These are phyloP conservation scores for Neonectria neomacrospora DNA, from an alignment of 2,329 filamentous ascomycete genomes.

Conservation along the genomic window DNA sequence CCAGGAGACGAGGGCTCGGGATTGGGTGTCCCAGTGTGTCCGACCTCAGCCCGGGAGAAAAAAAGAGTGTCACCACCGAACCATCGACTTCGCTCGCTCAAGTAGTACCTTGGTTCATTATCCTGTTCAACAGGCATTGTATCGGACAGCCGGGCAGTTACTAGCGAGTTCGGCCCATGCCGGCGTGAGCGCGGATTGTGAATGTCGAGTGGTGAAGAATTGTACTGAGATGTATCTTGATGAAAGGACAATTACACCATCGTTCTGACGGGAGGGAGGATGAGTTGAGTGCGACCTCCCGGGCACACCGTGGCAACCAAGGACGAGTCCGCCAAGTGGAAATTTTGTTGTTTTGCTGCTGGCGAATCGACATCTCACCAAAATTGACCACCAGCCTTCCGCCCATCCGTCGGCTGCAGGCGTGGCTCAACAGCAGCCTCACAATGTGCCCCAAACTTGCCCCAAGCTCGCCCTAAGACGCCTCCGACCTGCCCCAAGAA, in stretches of 20 bases:
- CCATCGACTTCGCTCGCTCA: not conserved
- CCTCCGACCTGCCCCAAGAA: slow-evolving; percentile 25
- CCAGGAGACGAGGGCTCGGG: slow-evolving; percentile 10
- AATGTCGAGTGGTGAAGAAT: slow-evolving; percentile 19
- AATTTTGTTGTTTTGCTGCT: slow-evolving; percentile 32
- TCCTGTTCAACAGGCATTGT: slow-evolving; percentile 13
- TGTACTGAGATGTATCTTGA: slow-evolving; percentile 23
- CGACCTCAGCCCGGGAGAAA: slow-evolving; percentile 11
- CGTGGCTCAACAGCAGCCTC: slow-evolving; percentile 45
- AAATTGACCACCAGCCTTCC: slow-evolving; percentile 41
- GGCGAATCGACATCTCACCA: slow-evolving; percentile 41
- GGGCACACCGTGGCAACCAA: slow-evolving; percentile 36
- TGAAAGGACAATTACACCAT: slow-evolving; percentile 30
- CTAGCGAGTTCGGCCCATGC: slow-evolving; percentile 3
- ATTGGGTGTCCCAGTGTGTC: slow-evolving; percentile 10
- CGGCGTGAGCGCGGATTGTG: slow-evolving; percentile 10
- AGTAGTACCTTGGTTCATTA: not conserved
- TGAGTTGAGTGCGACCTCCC: slow-evolving; percentile 38
- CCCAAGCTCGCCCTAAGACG: slow-evolving; percentile 23
- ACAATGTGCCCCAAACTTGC: slow-evolving; percentile 24
- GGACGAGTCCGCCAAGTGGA: slow-evolving; percentile 27
- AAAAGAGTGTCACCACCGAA: slow-evolving; percentile 20
- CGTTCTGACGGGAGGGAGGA: slow-evolving; percentile 20
- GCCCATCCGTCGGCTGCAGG: slow-evolving; percentile 38
- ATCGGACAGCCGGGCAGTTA: slow-evolving; percentile 22